A percentile compares a stretch with the other conserved stretches of the same genome.
These are phyloP conservation scores for Hypoxylon crocopeplum DNA, from an alignment of 495 filamentous ascomycete species.

Conservation along the genomic window DNA sequence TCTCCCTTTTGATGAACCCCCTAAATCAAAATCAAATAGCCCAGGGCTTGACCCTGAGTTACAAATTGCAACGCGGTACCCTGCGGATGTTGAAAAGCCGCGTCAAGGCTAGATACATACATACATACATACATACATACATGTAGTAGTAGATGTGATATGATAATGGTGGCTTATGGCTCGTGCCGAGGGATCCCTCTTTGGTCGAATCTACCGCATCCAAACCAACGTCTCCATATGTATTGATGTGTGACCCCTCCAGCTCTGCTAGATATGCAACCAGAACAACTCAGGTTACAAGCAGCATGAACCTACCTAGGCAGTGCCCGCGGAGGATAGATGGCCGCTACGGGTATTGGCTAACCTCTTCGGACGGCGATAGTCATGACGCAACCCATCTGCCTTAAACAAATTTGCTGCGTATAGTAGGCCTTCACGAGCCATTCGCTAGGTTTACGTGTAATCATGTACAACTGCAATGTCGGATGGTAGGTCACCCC, in stretches of 20 bases:
- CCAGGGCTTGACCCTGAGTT: constrained; percentile 17
- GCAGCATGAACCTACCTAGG: constrained; percentile 9
- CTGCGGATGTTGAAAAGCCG: constrained; percentile 33
- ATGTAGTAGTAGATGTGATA: no score
- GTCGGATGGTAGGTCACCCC: constrained; percentile 10
- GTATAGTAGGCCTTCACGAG: constrained; percentile 4
- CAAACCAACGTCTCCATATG: constrained; percentile 4
- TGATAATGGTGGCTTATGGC: background rate
- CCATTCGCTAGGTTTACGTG: constrained; percentile 9
- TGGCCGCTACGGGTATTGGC: constrained; percentile 18
- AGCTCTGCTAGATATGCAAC: constrained; percentile 4
- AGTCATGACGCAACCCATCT: constrained; percentile 29
- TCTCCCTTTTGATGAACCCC: constrained; percentile 16
- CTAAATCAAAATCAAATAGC: constrained; percentile 22
- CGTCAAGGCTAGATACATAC: no score
- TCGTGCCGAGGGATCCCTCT: constrained; percentile 6
- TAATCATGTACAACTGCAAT: constrained; percentile 14
- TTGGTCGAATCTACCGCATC: constrained; percentile 9
- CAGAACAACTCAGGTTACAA: constrained; percentile 7
- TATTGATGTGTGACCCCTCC: constrained; percentile 1
- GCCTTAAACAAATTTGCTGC: constrained; percentile 1
- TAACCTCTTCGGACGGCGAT: constrained; percentile 4
- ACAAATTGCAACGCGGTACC: constrained; percentile 14
- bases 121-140: no score
- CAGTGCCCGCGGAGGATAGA: constrained; percentile 26